Conservation (phyloP, 1,139 yeast genomes). For the Diutina siamensis region DNA sequence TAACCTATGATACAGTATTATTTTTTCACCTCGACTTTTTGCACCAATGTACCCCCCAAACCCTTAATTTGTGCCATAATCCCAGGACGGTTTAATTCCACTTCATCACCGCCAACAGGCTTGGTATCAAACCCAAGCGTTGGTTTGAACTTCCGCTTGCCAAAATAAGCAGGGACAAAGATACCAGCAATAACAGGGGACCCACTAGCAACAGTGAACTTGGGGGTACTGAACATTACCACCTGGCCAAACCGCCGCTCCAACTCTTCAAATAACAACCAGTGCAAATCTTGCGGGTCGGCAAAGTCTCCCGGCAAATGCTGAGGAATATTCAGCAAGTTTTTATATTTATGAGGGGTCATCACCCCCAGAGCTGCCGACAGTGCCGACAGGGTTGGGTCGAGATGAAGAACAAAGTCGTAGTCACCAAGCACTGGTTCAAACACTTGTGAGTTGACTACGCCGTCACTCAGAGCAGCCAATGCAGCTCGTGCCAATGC, state of each 20-base stretch:
- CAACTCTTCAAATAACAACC: conserved; percentile 42
- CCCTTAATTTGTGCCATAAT: conserved; percentile 60
- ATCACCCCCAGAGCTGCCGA: conserved; percentile 44
- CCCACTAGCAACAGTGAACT: conserved; percentile 36
- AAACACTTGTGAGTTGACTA: conserved; percentile 31
- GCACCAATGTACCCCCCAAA: conserved; percentile 53
- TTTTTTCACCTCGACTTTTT: conserved; percentile 9
- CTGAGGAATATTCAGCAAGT: conserved; percentile 30
- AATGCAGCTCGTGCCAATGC: conserved; percentile 71
- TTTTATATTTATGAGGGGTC: conserved; percentile 49
- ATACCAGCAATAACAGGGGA: conserved; percentile 66
- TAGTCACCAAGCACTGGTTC: conserved; percentile 77
- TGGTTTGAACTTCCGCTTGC: conserved; percentile 61
- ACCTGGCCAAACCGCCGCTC: conserved; percentile 43
- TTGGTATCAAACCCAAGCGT: conserved; percentile 65
- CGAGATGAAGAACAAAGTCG: conserved; percentile 58
- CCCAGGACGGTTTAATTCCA: conserved; percentile 66
- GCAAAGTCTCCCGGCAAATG: conserved; percentile 35
- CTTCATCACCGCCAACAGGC: conserved; percentile 47
- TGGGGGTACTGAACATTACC: conserved; percentile 49
- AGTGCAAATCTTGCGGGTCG: conserved; percentile 43
- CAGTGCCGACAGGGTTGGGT: conserved; percentile 27
- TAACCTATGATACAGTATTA: conserved; percentile 6
- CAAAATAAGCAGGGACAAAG: conserved; percentile 53
- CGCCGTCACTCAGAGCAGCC: conserved; percentile 32